Percentiles rank a stretch among this genome's conserved stretches.
Conservation (phyloP, 768 basidiomycete genomes). For the Tubosaeta sp. region DNA sequence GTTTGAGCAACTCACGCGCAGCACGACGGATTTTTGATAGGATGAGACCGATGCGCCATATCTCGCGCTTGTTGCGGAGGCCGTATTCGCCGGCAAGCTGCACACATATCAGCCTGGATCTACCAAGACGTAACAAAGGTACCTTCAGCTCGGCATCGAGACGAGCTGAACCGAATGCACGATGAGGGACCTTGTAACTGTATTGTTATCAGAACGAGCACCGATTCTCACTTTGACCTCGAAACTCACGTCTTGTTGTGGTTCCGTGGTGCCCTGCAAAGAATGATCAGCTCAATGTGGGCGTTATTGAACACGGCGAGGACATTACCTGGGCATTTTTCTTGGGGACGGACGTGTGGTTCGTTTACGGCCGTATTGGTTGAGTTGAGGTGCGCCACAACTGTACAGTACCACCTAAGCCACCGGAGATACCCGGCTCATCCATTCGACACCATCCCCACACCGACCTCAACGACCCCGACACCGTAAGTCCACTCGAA, state of each 20-base stretch:
- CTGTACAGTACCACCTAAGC: constrained; percentile 64
- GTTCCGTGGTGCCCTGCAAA: constrained; percentile 79
- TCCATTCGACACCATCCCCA: constrained; percentile 32
- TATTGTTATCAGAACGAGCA: constrained; percentile 35
- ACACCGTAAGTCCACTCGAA: constrained; percentile 38
- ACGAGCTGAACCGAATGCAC: constrained; percentile 95
- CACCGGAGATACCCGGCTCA: constrained; percentile 57
- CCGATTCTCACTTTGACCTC: constrained; percentile 68
- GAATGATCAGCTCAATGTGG: constrained; percentile 24
- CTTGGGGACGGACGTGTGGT: constrained; percentile 46
- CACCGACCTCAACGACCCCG: constrained; percentile 48
- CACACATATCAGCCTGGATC: constrained; percentile 2
- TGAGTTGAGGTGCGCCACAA: constrained; percentile 43
- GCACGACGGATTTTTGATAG: constrained; percentile 99
- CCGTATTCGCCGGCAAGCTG: constrained; percentile 99
- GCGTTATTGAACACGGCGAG: constrained; percentile 8
- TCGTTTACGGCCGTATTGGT: constrained; percentile 31
- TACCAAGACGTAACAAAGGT: constrained; percentile 6
- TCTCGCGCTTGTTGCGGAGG: constrained; percentile 99
- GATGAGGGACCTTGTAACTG: constrained; percentile 98
- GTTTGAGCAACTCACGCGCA: constrained; percentile 99
- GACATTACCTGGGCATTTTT: constrained; percentile 81
- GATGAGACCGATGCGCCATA: constrained; percentile 98
- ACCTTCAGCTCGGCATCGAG: constrained; percentile 99
- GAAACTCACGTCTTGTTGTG: constrained; percentile 92